Conservation (phyloP, 306 rosid genomes). For the Argentina anserina region DNA sequence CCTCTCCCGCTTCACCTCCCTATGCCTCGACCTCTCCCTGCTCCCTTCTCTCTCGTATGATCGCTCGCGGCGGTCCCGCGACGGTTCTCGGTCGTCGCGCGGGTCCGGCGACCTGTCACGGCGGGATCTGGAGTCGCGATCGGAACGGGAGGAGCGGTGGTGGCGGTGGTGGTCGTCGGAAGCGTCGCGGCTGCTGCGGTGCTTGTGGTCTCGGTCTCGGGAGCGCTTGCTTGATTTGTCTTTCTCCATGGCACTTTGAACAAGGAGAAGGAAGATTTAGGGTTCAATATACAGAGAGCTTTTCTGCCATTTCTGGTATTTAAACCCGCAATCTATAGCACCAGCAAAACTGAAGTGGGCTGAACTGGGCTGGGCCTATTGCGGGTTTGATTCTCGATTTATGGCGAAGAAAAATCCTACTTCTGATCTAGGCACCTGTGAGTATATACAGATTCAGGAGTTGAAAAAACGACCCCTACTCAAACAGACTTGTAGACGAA, state of each 20-base stretch:
- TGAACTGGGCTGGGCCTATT: no score
- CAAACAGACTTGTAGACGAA: no score
- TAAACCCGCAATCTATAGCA: no score
- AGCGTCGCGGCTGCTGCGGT: conserved; percentile 29
- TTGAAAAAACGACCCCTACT: no score
- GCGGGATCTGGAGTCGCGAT: conserved; percentile 46
- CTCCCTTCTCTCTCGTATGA: conserved; percentile 52
- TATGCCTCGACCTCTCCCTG: conserved; percentile 42
- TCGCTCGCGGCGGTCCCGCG: conserved; percentile 38
- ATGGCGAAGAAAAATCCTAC: no score
- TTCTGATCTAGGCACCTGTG: no score
- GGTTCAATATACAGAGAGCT: conserved; percentile 36
- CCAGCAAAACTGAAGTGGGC: no score
- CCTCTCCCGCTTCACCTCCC: conserved; percentile 30
- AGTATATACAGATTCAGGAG: no score
- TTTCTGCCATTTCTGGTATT: not conserved
- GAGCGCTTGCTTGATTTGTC: conserved; percentile 53
- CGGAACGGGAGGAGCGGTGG: conserved; percentile 52
- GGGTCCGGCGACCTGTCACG: conserved; percentile 36
- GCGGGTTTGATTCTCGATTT: no score
- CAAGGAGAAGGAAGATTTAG: no score
- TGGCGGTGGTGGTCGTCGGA: conserved; percentile 41
- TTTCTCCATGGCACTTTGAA: conserved; percentile 74
- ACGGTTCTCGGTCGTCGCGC: conserved; percentile 13
- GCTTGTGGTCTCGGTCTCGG: conserved; percentile 23